Base-by-base conservation (phyloP, 768 basidiomycete species). In the Boletus reticuloceps region DNA sequence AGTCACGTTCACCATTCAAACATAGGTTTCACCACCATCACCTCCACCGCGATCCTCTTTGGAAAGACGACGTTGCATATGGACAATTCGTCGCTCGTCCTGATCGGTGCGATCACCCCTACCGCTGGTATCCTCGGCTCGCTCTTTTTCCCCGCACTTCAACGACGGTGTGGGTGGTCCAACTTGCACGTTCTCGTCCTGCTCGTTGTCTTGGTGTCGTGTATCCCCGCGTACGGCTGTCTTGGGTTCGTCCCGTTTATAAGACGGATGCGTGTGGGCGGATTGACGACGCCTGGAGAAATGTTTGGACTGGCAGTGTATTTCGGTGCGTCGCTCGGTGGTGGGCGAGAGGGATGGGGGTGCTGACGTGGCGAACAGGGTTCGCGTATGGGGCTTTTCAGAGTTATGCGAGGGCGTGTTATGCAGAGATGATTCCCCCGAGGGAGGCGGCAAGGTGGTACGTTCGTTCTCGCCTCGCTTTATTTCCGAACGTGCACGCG, bases 361-460 rank as follows among this genome's bases (percentile, higher is more conserved):
- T n/a, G 43, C 16, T 55, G 50, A 56, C 27, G 32, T 7, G 25
- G 16, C 16, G 6, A 1, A 16, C 52, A 86, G 85, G 85, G 51
- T 74, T 80, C 60, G 80, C 93, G 2, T 94, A 89, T 61, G 94
- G 95, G 5, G 89, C 94, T 0, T 97, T 97, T 74, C 93, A 96
- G 70, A 82, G 89, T 22, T 96, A 94, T 58, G 89, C 93, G 0
- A 75, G 95, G 25, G 90, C 93, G 3, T 84, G 89, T 40, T 98
- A 91, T 64, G 85, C 92, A 2, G 91, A 91, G 63, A 72, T 99
- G 50, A 79, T 98, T 4, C 96, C 95, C 0, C 82, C 82, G 2
- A 86, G 89, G 0, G 91, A 97, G 70, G 92, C 94, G 71, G 94
- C 94, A 3, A 76, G 92, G 52, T 98, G 92, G 89, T 92, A 72